Evolutionary conservation across 2,329 filamentous ascomycete genomes (phyloP).

Genomic region (Trichoderma harzianum): DNA sequence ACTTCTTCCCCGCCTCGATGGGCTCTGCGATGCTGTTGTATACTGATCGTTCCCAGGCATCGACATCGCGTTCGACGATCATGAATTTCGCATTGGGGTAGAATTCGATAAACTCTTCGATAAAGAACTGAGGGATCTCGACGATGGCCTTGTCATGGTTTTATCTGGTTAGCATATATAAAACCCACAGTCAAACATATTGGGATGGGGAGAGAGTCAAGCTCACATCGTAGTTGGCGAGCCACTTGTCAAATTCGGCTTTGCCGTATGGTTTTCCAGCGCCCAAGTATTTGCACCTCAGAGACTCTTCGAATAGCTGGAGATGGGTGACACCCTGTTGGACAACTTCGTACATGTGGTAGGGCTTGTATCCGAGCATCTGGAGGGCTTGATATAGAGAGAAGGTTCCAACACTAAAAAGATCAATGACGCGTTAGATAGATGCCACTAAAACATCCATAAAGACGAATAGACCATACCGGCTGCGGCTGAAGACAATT

Average conservation of each 20-base stretch:
- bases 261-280: conserved; percentile 32
- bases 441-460: not conserved
- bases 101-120: conserved; percentile 24
- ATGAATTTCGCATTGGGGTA: conserved; percentile 36
- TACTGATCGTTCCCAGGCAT: conserved; percentile 31
- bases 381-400: conserved; percentile 35
- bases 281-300: conserved; percentile 29
- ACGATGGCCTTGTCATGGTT: conserved; percentile 15
- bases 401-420: conserved; percentile 33
- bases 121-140: conserved; percentile 27
- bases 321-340: conserved; percentile 24
- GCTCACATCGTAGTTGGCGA: conserved; percentile 37
- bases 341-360: conserved; percentile 35
- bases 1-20: not conserved
- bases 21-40: conserved; percentile 26
- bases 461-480: conserved; percentile 25
- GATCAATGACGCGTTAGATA: not conserved
- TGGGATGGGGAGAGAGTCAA: not conserved
- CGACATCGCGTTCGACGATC: conserved; percentile 33
- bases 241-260: conserved; percentile 40
- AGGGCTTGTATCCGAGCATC: conserved; percentile 35
- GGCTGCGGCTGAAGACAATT: conserved; percentile 37
- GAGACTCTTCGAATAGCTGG: conserved; percentile 30
- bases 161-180: not conserved
- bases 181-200: rapidly evolving